phyloP scores from a whole-genome alignment of 495 filamentous ascomycete species.

The Podospora pseudoanserina region DNA sequence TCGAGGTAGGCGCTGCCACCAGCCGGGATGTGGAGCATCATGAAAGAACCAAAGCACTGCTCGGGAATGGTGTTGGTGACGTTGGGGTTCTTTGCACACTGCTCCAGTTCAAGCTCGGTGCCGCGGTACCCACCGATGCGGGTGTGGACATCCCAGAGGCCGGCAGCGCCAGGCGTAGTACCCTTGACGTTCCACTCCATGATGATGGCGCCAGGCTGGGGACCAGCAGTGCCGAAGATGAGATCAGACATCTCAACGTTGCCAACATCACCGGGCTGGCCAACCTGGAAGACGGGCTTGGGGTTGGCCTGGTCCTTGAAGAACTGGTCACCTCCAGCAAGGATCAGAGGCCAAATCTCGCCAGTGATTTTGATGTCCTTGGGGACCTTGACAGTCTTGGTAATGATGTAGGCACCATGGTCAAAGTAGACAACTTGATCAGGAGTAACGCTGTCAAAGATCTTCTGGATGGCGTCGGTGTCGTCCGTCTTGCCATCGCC shows the following conservation, averaged over 20 bases:
- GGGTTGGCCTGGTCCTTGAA: conserved; percentile 73
- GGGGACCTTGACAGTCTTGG: conserved; percentile 78
- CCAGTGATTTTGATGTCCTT: conserved; percentile 78
- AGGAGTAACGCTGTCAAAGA: conserved; percentile 57
- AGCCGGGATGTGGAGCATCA: conserved; percentile 74
- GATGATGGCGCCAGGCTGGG: conserved; percentile 81
- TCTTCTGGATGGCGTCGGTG: conserved; percentile 64
- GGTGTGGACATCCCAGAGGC: conserved; percentile 90
- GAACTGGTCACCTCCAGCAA: conserved; percentile 64
- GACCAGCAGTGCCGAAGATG: conserved; percentile 71
- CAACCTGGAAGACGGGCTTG: conserved; percentile 69
- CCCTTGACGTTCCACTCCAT: conserved; percentile 86
- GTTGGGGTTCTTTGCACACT: conserved; percentile 67
- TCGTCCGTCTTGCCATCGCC: conserved; percentile 74
- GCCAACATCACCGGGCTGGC: conserved; percentile 72
- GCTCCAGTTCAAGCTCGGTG: conserved; percentile 72
- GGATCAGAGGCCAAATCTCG: conserved; percentile 85
- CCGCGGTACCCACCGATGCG: conserved; percentile 80
- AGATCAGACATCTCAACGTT: conserved; percentile 80
- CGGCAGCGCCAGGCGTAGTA: conserved; percentile 62
- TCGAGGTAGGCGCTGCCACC: conserved; percentile 75
- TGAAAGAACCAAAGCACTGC: conserved; percentile 69
- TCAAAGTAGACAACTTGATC: conserved; percentile 84
- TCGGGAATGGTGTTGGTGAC: conserved; percentile 50
- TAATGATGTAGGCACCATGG: conserved; percentile 83